Conservation (phyloP, 2,329 filamentous ascomycete genomes). For the Esteya vermicola region DNA sequence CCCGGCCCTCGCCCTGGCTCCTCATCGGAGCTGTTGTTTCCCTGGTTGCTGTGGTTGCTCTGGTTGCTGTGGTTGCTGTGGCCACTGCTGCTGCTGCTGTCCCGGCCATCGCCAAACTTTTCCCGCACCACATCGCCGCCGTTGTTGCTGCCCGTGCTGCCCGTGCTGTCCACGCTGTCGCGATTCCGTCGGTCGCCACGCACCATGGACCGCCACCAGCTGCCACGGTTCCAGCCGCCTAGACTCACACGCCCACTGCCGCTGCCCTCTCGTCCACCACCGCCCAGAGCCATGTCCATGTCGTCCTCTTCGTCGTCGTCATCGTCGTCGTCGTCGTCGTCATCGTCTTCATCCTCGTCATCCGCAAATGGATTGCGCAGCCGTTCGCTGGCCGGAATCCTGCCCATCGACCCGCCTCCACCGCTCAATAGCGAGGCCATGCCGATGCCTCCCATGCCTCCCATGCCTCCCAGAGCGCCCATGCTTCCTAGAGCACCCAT, state of each 20-base stretch:
- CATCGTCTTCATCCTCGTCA: constrained; percentile 36
- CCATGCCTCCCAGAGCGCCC: too few species aligned
- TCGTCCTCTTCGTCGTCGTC: constrained; percentile 18
- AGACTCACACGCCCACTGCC: too few species aligned
- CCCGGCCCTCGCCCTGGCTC: constrained; percentile 31
- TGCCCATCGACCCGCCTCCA: too few species aligned
- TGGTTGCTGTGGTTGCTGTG: background rate
- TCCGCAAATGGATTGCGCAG: constrained; percentile 42
- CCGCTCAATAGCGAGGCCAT: too few species aligned
- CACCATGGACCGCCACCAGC: constrained; percentile 22
- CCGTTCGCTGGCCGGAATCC: too few species aligned
- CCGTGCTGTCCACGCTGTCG: too few species aligned
- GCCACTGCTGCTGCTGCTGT: constrained; percentile 14
- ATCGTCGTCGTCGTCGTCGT: constrained; percentile 38
- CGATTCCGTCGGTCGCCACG: constrained; percentile 6
- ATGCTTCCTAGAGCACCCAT: too few species aligned
- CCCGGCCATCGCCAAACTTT: constrained; percentile 20
- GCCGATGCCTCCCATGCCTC: too few species aligned
- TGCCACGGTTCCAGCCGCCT: constrained; percentile 21
- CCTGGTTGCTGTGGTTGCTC: constrained; percentile 18
- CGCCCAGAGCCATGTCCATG: constrained; percentile 18
- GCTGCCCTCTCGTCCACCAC: constrained; percentile 13
- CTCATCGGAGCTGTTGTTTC: constrained; percentile 23
- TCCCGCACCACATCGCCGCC: constrained; percentile 1
- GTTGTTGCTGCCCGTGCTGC: background rate